A percentile compares a stretch with the other conserved stretches of the same genome.
These are phyloP conservation scores for Sclerotinia sclerotiorum DNA, from an alignment of 2,329 filamentous ascomycete genomes.

Conservation along the genomic window DNA sequence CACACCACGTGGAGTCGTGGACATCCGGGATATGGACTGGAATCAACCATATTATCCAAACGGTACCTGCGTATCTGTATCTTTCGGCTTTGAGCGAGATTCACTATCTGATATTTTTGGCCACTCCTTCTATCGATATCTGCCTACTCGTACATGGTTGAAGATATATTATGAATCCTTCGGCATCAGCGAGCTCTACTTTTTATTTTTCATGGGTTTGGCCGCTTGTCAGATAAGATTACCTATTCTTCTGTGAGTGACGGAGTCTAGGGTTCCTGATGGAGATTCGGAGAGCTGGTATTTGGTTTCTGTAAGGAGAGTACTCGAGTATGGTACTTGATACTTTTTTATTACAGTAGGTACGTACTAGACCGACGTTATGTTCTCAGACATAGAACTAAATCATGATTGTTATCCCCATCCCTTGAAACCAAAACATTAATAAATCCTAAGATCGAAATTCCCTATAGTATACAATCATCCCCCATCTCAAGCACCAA, in stretches of 20 bases:
- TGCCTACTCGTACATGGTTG: not conserved
- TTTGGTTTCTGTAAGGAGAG: too few relatives aligned
- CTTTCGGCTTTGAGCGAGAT: not conserved
- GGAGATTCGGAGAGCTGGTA: not conserved
- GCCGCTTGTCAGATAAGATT: too few relatives aligned
- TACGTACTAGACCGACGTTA: too few relatives aligned
- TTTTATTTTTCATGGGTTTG: too few relatives aligned
- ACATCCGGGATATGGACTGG: not conserved
- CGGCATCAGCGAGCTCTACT: not conserved
- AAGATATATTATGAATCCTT: not conserved
- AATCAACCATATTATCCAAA: not conserved
- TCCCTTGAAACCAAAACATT: not conserved
- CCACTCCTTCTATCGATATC: not conserved
- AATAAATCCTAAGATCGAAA: not conserved
- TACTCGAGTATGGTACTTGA: too few relatives aligned
- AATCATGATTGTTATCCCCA: not conserved
- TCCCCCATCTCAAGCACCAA: slow-evolving; percentile 49
- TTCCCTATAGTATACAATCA: not conserved
- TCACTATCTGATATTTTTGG: not conserved
- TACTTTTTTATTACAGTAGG: too few relatives aligned
- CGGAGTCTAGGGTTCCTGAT: not conserved
- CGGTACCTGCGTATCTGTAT: slow-evolving; percentile 3
- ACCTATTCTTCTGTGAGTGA: not conserved
- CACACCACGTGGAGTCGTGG: not conserved
- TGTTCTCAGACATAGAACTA: too few relatives aligned